phyloP scores from a whole-genome alignment of 257 asterid species.

The Primulina tabacum region DNA sequence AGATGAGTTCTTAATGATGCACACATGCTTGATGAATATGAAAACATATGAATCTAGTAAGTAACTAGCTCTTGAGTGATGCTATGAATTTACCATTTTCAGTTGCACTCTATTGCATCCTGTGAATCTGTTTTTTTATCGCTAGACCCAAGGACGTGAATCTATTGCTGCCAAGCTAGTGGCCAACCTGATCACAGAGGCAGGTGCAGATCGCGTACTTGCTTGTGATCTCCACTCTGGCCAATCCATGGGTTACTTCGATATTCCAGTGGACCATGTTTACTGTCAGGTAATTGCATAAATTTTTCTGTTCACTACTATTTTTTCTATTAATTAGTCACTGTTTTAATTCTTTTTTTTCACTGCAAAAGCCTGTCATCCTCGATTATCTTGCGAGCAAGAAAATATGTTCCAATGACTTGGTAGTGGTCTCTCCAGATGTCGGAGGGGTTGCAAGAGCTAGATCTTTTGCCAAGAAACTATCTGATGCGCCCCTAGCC shows the following conservation, averaged over 20 bases:
- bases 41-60: background rate
- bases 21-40: background rate
- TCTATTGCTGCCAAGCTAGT: conserved; percentile 89
- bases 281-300: conserved; percentile 64
- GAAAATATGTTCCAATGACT: conserved; percentile 64
- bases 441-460: conserved; percentile 98
- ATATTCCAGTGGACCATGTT: conserved; percentile 91
- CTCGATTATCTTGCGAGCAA: conserved; percentile 97
- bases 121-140: conserved; percentile 20
- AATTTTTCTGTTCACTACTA: conserved; percentile 14
- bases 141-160: conserved; percentile 89
- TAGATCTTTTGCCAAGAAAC: conserved; percentile 86
- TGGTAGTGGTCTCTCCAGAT: conserved; percentile 95
- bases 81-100: background rate
- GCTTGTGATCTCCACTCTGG: conserved; percentile 97
- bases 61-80: background rate
- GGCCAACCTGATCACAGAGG: conserved; percentile 77
- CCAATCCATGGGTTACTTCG: conserved; percentile 92
- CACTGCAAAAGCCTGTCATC: conserved; percentile 67
- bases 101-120: conserved; percentile 1
- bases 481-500: conserved; percentile 95
- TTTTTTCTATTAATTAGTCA: conserved; percentile 1
- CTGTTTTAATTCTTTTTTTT: background rate
- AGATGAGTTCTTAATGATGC: conserved; percentile 8
- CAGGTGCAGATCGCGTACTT: conserved; percentile 92